Evolutionary conservation across 2,329 filamentous ascomycete species (phyloP), one percentile per base, ranked within the genome.

Genomic region (Sphaerulina musiva): DNA sequence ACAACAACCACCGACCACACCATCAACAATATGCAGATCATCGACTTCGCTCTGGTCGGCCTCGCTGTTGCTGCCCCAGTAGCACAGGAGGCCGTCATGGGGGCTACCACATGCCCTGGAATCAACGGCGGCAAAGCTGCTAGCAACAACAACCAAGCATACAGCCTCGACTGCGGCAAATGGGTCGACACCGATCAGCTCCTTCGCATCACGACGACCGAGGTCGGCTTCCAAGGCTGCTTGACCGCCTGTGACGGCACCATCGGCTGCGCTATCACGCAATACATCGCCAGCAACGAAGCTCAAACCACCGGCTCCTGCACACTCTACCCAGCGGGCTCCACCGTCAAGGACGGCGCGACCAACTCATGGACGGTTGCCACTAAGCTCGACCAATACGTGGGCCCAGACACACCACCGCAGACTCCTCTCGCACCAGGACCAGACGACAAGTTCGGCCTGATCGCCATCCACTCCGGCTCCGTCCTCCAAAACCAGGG

Each of bases 401-500:
- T 26, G 8, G 23, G 14, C 20, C 47, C 3, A 42, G 7, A 2
- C 12, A 31, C 14, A 14, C 40, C 40, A 4, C 26, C 26, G 26
- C 26, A 29, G 26, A 29, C 26, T 29, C 26, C 26, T 29, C 5
- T 7, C 26, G 6, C 4, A 6, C 54, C 46, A 42, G 44, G 48
- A 2, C 42, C 49, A 10, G 38, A 43, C 12, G 45, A 50, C 42
- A 50, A 57, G 23, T 63, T 64, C 50, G 48, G 50, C 48, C 58
- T 59, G 43, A 40, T 61, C 32, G 54, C 59, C 52, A 60, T 62
- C 44, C 48, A 29, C 46, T 58, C 61, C 23, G 61, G 56, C 47
- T 55, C 53, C 23, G 32, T 43, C n/a, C 45, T 63, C 23, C 59
- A 62, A n/a, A 60, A 57, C 51, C 45, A 52, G 4, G 48, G 57